Evolutionary conservation across 352 stramenopile species (phyloP).

Genomic region (Thalassiosira mediterranea): DNA sequence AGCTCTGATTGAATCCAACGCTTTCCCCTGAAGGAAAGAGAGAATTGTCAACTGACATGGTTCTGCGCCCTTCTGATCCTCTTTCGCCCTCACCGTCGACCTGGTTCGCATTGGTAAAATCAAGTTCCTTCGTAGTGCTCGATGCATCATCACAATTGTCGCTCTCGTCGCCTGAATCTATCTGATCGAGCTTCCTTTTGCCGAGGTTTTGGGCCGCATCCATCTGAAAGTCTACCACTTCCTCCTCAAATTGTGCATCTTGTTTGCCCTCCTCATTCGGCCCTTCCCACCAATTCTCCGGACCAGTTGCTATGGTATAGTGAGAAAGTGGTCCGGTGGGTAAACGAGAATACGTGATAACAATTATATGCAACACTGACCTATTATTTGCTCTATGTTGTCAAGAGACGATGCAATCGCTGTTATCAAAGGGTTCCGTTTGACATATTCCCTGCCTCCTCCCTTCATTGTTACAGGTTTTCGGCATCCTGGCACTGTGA

Average conservation of each 20-base stretch:
- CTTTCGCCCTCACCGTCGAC: not conserved
- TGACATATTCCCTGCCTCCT: conserved; percentile 21
- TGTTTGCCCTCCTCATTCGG: conserved; percentile 1
- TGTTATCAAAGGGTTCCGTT: conserved; percentile 40
- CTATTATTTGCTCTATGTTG: conserved; percentile 32
- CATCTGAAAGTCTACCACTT: too few relatives aligned
- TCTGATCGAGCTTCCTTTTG: conserved; percentile 6
- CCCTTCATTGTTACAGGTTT: conserved; percentile 27
- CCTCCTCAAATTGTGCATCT: conserved; percentile 3
- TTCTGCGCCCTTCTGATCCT: too few relatives aligned
- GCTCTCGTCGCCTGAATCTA: conserved; percentile 19
- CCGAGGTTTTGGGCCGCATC: conserved; percentile 12
- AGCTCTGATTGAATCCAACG: conserved; percentile 8
- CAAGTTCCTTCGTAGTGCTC: conserved; percentile 23
- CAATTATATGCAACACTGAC: conserved; percentile 22
- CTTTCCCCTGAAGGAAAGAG: conserved; percentile 7
- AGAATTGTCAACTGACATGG: conserved; percentile 30
- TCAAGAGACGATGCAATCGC: conserved; percentile 13
- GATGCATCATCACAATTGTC: conserved; percentile 21
- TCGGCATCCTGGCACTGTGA: conserved; percentile 31
- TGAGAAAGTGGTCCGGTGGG: too few relatives aligned
- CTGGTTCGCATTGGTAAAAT: not conserved
- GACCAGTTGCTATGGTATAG: too few relatives aligned
- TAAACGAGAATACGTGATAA: too few relatives aligned
- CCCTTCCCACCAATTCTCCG: conserved; percentile 22